A percentile compares a stretch with the other conserved stretches of the same genome.
Conservation (phyloP, 352 stramenopile genomes). For the Phytopythium sindhum region DNA sequence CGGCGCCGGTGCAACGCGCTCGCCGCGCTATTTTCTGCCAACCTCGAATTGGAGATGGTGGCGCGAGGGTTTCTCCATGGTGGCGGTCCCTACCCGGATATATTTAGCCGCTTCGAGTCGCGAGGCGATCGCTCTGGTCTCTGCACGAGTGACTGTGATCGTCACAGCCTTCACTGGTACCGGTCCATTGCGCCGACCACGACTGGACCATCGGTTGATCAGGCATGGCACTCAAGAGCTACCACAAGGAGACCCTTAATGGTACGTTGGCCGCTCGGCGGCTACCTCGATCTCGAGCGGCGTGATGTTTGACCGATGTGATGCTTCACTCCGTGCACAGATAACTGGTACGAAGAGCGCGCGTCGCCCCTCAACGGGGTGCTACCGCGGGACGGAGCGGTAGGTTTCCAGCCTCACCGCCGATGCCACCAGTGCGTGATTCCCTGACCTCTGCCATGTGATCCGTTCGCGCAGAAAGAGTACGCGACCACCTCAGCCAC, state of each 20-base stretch:
- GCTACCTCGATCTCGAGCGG: neutral
- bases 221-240: conserved; percentile 76
- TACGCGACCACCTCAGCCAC: conserved; percentile 51
- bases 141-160: neutral
- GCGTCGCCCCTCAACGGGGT: conserved; percentile 56
- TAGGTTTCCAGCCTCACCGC: conserved; percentile 10
- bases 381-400: conserved; percentile 53
- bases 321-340: conserved; percentile 15
- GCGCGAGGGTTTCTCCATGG: neutral
- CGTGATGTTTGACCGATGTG: neutral
- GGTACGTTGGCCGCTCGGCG: conserved; percentile 16
- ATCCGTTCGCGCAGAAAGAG: conserved; percentile 40
- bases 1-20: neutral
- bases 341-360: conserved; percentile 86
- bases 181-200: neutral
- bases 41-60: neutral
- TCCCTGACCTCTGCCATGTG: neutral
- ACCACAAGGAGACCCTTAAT: conserved; percentile 74
- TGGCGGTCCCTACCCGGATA: neutral
- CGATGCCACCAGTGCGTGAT: neutral
- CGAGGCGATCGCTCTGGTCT: neutral
- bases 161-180: neutral
- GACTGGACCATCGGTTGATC: neutral
- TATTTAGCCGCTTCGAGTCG: neutral
- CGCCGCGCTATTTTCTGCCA: neutral